Base-by-base conservation (phyloP, 139 green algal species). In the Auxenochlorella protothecoides region DNA sequence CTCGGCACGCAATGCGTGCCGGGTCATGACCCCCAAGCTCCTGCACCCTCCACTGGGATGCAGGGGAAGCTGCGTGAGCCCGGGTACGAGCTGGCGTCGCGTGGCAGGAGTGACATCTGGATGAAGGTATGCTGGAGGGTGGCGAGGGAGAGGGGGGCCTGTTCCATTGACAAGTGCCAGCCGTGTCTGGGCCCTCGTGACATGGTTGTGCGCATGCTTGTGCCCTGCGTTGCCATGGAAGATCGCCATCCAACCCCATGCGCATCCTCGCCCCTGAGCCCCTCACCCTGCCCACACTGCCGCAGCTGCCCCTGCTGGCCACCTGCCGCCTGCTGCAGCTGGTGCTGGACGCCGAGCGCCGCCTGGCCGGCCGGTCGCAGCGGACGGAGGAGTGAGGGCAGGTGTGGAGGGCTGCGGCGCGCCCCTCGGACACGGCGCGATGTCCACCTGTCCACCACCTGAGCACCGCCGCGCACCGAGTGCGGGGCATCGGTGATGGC, bases 291-390 rank as follows among this genome's bases (percentile, higher is more conserved):
- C 63, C 13, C 63, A 66, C 59, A 12, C 59, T 12, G 9, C 10
- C 59, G 59, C 65, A 69, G 65, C n/a, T 76, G 57, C 71, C 71
- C 7, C 12, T 59, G 71, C 27, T 76, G 71, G 61, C 60, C 27
- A 76, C 71, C 44, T 76, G 59, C 60, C 71, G 71, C n/a, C 5
- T 71, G 6, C 5, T 76, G 9, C 71, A 76, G 61, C 60, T 57
- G 9, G 52, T 76, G 56, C 59, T 76, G 66, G 10, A 76, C 5
- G 8, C 44, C 6, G 71, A 70, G 67, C 60, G 71, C 13, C 9
- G 9, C 9, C n/a, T 6, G 6, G 59, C 59, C 6, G 53, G 3
- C 13, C 8, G 66, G 27, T 66, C 6, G 16, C 10, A 73, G 60
- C 27, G 27, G 27, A 44, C 27, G 27, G 27, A 44, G 27, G 27